These are phyloP conservation scores for Elsinoe arachidis DNA, from an alignment of 2,329 filamentous ascomycete species.

Conservation along the genomic window DNA sequence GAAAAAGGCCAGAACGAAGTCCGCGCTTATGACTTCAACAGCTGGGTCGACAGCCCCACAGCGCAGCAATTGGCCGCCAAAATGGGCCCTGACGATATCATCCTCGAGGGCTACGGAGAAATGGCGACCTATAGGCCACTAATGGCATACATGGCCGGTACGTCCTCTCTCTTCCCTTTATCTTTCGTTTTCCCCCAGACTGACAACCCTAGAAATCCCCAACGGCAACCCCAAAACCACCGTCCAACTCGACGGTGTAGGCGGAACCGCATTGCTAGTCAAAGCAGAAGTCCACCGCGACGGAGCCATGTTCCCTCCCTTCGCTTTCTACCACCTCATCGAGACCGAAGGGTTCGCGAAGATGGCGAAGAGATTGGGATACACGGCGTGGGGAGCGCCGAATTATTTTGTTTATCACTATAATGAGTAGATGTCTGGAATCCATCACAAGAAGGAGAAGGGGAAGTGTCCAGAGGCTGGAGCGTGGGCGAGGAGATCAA, in stretches of 20 bases:
- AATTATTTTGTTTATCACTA: slow-evolving; percentile 97
- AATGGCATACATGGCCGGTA: slow-evolving; percentile 73
- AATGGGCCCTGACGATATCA: slow-evolving; percentile 85
- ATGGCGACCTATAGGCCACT: slow-evolving; percentile 85
- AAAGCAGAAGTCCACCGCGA: slow-evolving; percentile 96
- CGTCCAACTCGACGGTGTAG: slow-evolving; percentile 79
- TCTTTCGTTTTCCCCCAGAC: slow-evolving; percentile 28
- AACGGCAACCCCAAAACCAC: slow-evolving; percentile 24
- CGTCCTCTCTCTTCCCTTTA: slow-evolving; percentile 29
- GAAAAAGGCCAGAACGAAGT: slow-evolving; percentile 65
- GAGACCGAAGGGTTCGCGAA: slow-evolving; percentile 98
- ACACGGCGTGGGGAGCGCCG: slow-evolving; percentile 77
- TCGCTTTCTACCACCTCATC: slow-evolving; percentile 91
- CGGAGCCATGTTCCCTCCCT: slow-evolving; percentile 96
- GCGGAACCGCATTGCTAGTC: slow-evolving; percentile 83
- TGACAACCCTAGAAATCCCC: slow-evolving; percentile 12
- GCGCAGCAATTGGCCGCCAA: slow-evolving; percentile 65
- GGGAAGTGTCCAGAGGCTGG: background rate
- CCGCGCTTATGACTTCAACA: slow-evolving; percentile 93
- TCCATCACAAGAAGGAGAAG: background rate
- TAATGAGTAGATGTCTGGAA: slow-evolving; percentile 53
- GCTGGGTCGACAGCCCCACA: slow-evolving; percentile 82
- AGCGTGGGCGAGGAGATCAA: background rate
- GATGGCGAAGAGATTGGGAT: slow-evolving; percentile 86
- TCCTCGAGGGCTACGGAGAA: slow-evolving; percentile 87